Percentiles rank a stretch among this genome's conserved stretches.
phyloP scores from a whole-genome alignment of 179 eudicot species.

The Beta corolliflora region DNA sequence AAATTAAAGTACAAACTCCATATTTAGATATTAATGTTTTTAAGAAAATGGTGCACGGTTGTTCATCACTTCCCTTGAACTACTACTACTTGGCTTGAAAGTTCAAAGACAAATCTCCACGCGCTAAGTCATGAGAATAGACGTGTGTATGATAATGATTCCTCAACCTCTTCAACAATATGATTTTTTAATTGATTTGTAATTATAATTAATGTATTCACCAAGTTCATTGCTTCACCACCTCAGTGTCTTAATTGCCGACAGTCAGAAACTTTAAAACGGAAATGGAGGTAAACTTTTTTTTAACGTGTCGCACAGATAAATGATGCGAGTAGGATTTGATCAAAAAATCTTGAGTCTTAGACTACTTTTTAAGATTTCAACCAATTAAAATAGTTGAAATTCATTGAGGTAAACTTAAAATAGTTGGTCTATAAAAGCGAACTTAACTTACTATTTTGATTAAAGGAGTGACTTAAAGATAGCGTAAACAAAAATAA shows the following conservation, averaged over 20 bases:
- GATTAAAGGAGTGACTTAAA: too few relatives aligned
- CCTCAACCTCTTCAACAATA: slow-evolving; percentile 2
- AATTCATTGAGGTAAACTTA: too few relatives aligned
- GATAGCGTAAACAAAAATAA: too few relatives aligned
- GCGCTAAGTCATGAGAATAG: slow-evolving; percentile 24
- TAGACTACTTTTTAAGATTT: too few relatives aligned
- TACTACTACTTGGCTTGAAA: slow-evolving; percentile 22
- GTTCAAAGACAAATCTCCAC: slow-evolving; percentile 6
- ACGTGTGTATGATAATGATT: slow-evolving; percentile 30
- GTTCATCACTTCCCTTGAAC: not conserved
- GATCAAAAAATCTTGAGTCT: too few relatives aligned
- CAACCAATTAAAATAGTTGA: too few relatives aligned
- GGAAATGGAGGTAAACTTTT: not conserved
- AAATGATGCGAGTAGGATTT: too few relatives aligned
- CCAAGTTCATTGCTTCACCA: slow-evolving; percentile 12
- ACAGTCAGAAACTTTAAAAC: not conserved
- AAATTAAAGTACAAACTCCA: too few relatives aligned
- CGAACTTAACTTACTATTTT: too few relatives aligned
- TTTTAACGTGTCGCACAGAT: not conserved
- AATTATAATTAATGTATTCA: not conserved
- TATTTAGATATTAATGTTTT: too few relatives aligned
- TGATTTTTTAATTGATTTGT: not conserved
- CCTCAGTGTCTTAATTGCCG: slow-evolving; percentile 19
- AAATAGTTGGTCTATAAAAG: too few relatives aligned
- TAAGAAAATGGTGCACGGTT: slow-evolving; percentile 14